phyloP scores from a whole-genome alignment of 495 filamentous ascomycete species.

The Talaromyces borbonicus region DNA sequence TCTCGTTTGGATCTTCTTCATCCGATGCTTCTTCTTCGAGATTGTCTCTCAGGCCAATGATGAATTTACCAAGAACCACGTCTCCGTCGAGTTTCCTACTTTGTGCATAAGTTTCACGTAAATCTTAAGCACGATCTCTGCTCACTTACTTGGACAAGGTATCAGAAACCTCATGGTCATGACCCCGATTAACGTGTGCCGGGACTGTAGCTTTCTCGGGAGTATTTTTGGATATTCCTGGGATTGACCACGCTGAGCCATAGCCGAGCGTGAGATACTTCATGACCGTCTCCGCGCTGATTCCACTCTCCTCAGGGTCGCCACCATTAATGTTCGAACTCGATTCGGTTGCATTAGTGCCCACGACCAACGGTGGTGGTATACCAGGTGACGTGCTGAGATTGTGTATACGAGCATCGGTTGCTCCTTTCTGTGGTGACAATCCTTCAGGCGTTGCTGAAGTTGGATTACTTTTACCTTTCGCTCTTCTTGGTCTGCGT shows the following conservation, averaged over 20 bases:
- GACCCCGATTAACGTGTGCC: not conserved
- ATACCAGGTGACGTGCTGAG: conserved; percentile 29
- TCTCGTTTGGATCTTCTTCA: conserved; percentile 1
- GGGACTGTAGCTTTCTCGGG: conserved; percentile 3
- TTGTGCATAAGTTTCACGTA: not conserved
- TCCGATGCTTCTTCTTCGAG: conserved; percentile 16
- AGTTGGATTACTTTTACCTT: conserved; percentile 7
- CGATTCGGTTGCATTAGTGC: conserved; percentile 14
- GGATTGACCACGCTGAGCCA: conserved; percentile 44
- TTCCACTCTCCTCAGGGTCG: conserved; percentile 7
- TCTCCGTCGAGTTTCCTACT: conserved; percentile 5
- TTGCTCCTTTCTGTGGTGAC: not conserved
- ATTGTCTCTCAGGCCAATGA: conserved; percentile 61
- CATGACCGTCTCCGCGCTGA: conserved; percentile 39
- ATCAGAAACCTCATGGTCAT: not conserved
- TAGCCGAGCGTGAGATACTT: conserved; percentile 55
- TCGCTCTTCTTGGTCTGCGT: conserved; percentile 26
- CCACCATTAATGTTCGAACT: conserved; percentile 7
- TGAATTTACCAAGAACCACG: conserved; percentile 44
- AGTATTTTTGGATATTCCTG: not conserved
- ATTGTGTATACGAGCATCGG: conserved; percentile 16
- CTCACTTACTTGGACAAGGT: not conserved
- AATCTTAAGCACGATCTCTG: not conserved
- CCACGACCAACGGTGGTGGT: conserved; percentile 34
- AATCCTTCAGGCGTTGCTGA: not conserved